Evolutionary conservation across 176 grass and related monocot genomes (phyloP), one percentile per base, ranked within the genome.

Genomic region (Oryza brachyantha): DNA sequence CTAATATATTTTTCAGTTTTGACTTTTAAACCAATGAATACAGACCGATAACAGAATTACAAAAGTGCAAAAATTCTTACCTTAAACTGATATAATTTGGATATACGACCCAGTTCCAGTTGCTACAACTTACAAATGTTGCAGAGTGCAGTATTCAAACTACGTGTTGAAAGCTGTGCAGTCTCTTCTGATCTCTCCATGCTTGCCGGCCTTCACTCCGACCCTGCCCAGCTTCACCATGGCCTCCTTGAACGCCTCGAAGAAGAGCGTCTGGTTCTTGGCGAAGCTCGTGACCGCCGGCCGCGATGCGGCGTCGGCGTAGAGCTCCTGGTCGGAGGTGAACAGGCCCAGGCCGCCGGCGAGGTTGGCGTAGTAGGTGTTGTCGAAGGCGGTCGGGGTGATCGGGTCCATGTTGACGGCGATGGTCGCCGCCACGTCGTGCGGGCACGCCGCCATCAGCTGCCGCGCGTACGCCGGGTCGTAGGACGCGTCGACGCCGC

Each of bases 161-260:
- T 69, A 37, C 10, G 5, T 14, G 68, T 90, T 84, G 81, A 87
- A 81, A 2, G 46, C 32, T 2, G 84, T 84, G 75, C 94, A 97
- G 29, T 93, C 86, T 46, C 66, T 87, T 35, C 94, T 85, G 81
- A 97, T 86, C 75, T 97, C 81, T 9, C 91, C 94, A 25, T 72
- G 16, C 0, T 16, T 59, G 12, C 84, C 91, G 7, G 79, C 68
- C 82, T 91, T 91, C 35, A 91, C 81, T 0, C 86, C 94, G 0
- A 88, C 64, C 11, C 82, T 74, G 7, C 91, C 86, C 1, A 97
- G 84, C 74, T 93, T 97, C 3, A 86, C 61, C 88, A 97, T 93
- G 36, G 94, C 71, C 27, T 39, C 19, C 58, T 73, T 80, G 72
- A 97, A 97, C 38, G 84, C 89, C 61, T 66, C 66, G 75, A 93